A percentile compares a stretch with the other conserved stretches of the same genome.
phyloP scores from a whole-genome alignment of 2,329 filamentous ascomycete genomes.

The Ophiosphaerella herpotricha region DNA sequence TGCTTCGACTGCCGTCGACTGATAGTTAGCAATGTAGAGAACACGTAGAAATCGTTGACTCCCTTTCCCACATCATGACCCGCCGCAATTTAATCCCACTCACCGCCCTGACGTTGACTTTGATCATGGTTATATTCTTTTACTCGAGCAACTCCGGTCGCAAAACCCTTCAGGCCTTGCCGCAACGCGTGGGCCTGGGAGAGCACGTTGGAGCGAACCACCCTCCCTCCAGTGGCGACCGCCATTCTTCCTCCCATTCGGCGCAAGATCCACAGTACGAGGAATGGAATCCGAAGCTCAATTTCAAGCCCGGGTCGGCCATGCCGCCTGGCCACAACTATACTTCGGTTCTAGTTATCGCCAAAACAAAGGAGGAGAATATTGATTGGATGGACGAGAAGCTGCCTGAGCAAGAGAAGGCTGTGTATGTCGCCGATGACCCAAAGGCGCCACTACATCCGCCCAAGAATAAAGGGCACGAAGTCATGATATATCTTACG shows the following conservation, averaged over 20 bases:
- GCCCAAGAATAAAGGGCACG: slow-evolving; percentile 64
- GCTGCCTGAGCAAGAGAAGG: slow-evolving; percentile 53
- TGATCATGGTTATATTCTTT: slow-evolving; percentile 47
- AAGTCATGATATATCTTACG: slow-evolving; percentile 65
- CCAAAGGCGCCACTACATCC: slow-evolving; percentile 53
- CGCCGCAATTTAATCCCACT: slow-evolving; percentile 37
- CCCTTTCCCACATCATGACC: slow-evolving; percentile 24
- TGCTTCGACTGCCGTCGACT: slow-evolving; percentile 3
- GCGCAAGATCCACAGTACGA: slow-evolving; percentile 36
- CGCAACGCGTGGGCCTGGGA: slow-evolving; percentile 49
- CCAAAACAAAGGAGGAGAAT: slow-evolving; percentile 58
- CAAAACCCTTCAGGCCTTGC: slow-evolving; percentile 45
- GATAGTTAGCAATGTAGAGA: not conserved
- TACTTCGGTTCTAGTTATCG: slow-evolving; percentile 60
- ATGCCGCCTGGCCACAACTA: slow-evolving; percentile 55
- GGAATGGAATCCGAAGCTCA: slow-evolving; percentile 45
- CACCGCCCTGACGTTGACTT: slow-evolving; percentile 31
- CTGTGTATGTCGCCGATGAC: slow-evolving; percentile 60
- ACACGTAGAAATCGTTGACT: not conserved
- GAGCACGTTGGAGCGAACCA: slow-evolving; percentile 33
- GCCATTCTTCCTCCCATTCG: slow-evolving; percentile 7
- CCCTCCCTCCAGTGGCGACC: slow-evolving; percentile 11
- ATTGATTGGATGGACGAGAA: slow-evolving; percentile 60
- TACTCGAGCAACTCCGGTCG: slow-evolving; percentile 41
- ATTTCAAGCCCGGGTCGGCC: slow-evolving; percentile 37